phyloP scores from a whole-genome alignment of 257 asterid genomes.

The Capsicum chinense region DNA sequence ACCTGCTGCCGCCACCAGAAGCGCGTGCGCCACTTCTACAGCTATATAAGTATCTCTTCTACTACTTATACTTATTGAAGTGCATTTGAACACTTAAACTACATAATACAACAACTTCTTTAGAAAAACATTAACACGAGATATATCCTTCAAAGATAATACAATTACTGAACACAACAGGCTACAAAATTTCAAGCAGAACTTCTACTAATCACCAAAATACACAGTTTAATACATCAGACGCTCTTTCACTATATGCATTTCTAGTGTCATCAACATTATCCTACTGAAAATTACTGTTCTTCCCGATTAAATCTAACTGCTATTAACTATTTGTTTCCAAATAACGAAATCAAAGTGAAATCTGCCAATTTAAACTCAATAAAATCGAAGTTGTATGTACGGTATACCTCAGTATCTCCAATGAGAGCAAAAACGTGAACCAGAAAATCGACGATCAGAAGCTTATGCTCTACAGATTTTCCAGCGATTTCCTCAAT shows the following conservation, averaged over 20 bases:
- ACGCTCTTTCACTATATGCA: neutral
- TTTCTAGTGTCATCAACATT: neutral
- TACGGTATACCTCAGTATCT: slow-evolving; percentile 66
- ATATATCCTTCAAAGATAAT: neutral
- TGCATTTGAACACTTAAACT: neutral
- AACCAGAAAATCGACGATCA: slow-evolving; percentile 65
- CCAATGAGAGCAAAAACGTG: slow-evolving; percentile 70
- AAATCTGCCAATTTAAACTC: neutral
- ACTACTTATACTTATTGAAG: neutral
- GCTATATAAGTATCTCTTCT: neutral
- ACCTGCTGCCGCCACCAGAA: neutral
- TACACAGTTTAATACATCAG: neutral
- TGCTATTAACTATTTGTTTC: neutral
- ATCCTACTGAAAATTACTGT: slow-evolving; percentile 4
- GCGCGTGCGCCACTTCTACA: neutral
- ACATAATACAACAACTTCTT: neutral
- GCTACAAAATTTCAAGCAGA: neutral
- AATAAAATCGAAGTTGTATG: neutral
- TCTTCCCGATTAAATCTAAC: neutral
- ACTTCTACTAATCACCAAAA: slow-evolving; percentile 6
- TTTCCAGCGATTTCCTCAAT: slow-evolving; percentile 59
- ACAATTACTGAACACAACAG: neutral
- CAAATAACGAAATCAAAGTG: neutral
- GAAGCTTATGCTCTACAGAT: slow-evolving; percentile 61
- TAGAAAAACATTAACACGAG: neutral